These are phyloP conservation scores for Auxenochlorella pyrenoidosa DNA, from an alignment of 139 green algal species.

Conservation along the genomic window DNA sequence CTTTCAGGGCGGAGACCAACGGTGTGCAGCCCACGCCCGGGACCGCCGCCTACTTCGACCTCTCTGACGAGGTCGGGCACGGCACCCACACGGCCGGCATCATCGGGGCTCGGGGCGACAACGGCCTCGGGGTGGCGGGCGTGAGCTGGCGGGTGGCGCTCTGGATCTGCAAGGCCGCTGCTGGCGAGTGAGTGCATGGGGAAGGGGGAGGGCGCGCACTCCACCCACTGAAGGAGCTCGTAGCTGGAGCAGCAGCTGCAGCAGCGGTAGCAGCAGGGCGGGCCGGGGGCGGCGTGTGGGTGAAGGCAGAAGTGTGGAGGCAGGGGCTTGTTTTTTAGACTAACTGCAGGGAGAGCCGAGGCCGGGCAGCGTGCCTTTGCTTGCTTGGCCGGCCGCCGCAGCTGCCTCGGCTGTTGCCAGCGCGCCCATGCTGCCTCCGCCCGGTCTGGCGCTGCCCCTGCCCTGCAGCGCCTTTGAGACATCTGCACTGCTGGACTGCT, in stretches of 20 bases:
- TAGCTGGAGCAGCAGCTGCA: no score
- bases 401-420: background rate
- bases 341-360: background rate
- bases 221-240: no score
- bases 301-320: no score
- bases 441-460: background rate
- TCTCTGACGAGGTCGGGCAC: background rate
- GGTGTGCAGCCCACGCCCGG: background rate
- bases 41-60: background rate
- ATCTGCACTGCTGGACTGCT: slow-evolving; percentile 32
- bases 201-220: no score
- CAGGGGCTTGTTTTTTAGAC: no score
- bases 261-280: no score
- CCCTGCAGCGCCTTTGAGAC: slow-evolving; percentile 18
- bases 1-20: no score
- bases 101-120: slow-evolving; percentile 30
- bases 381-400: background rate
- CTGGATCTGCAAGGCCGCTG: background rate
- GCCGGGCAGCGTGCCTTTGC: background rate
- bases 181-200: background rate
- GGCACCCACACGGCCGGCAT: slow-evolving; percentile 37
- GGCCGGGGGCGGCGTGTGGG: no score
- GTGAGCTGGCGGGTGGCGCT: slow-evolving; percentile 26
- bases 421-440: background rate
- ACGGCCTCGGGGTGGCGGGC: slow-evolving; percentile 31